These are phyloP conservation scores for Lepidopterella palustris DNA, from an alignment of 495 filamentous ascomycete species.

Conservation along the genomic window DNA sequence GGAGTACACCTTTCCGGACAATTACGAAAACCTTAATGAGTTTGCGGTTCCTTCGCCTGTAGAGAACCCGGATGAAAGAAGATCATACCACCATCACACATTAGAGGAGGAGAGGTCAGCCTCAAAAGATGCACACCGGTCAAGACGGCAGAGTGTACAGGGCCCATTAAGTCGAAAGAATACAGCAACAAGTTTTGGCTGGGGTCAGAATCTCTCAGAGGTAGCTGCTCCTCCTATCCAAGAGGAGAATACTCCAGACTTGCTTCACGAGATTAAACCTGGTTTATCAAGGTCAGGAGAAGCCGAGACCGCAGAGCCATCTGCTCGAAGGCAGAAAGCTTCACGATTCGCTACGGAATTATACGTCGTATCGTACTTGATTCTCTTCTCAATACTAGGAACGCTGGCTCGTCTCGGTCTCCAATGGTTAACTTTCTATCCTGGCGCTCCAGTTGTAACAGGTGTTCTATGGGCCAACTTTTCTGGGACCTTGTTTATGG, in stretches of 20 bases:
- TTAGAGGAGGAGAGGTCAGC: conserved; percentile 30
- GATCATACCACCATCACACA: conserved; percentile 25
- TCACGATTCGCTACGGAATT: conserved; percentile 61
- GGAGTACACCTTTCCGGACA: conserved; percentile 43
- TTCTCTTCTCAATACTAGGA: conserved; percentile 81
- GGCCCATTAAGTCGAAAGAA: neutral
- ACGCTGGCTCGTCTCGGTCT: conserved; percentile 80
- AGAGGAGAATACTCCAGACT: neutral
- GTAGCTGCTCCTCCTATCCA: conserved; percentile 18
- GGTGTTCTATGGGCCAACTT: conserved; percentile 87
- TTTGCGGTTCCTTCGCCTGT: conserved; percentile 41
- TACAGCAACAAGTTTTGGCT: neutral
- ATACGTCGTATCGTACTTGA: conserved; percentile 73
- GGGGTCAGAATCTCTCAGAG: conserved; percentile 1
- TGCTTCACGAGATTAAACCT: neutral
- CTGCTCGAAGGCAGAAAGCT: neutral
- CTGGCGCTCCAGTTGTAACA: conserved; percentile 66
- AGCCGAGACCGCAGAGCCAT: neutral
- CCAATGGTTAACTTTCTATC: conserved; percentile 74
- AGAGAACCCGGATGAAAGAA: conserved; percentile 41
- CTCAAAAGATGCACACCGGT: conserved; percentile 8
- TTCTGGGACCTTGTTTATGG: conserved; percentile 74
- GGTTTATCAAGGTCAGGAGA: neutral
- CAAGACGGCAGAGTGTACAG: conserved; percentile 1
- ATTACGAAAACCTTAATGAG: conserved; percentile 47